Conservation (phyloP, 345 rosid species). For the Citrus glauca region DNA sequence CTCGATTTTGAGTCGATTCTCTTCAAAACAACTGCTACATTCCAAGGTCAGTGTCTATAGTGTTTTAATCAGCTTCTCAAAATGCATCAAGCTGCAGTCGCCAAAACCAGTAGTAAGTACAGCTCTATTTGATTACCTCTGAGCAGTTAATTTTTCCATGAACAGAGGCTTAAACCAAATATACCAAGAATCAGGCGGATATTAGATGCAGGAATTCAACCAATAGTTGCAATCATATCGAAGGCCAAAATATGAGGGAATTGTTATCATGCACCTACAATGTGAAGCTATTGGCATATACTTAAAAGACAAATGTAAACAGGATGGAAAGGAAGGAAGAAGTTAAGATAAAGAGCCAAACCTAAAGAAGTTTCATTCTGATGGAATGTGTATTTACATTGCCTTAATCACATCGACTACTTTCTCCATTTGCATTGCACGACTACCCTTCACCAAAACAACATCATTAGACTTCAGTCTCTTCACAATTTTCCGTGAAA, state of each 20-base stretch:
- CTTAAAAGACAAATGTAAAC: neutral
- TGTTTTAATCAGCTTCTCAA: neutral
- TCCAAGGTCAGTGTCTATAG: neutral
- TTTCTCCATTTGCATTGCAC: slow-evolving; percentile 28
- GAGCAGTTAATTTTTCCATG: neutral
- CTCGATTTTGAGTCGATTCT: neutral
- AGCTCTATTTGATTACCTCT: neutral
- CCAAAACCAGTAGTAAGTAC: neutral
- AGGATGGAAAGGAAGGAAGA: neutral
- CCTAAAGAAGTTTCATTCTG: neutral
- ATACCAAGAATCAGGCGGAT: neutral
- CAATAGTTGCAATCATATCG: too few relatives aligned
- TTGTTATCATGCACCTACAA: neutral
- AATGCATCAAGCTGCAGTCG: neutral
- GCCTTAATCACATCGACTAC: slow-evolving; percentile 10
- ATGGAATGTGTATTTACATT: neutral
- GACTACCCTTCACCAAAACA: slow-evolving; percentile 32
- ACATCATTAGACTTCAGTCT: slow-evolving; percentile 17
- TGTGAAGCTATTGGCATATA: neutral
- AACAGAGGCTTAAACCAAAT: neutral
- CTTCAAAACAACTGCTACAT: neutral
- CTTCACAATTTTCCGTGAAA: slow-evolving; percentile 22
- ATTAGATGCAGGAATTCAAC: too few relatives aligned
- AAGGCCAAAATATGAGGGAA: neutral
- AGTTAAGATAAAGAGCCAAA: neutral